These are phyloP conservation scores for Warburgia ugandensis DNA, from an alignment of 164 flowering plant genomes.

Conservation along the genomic window DNA sequence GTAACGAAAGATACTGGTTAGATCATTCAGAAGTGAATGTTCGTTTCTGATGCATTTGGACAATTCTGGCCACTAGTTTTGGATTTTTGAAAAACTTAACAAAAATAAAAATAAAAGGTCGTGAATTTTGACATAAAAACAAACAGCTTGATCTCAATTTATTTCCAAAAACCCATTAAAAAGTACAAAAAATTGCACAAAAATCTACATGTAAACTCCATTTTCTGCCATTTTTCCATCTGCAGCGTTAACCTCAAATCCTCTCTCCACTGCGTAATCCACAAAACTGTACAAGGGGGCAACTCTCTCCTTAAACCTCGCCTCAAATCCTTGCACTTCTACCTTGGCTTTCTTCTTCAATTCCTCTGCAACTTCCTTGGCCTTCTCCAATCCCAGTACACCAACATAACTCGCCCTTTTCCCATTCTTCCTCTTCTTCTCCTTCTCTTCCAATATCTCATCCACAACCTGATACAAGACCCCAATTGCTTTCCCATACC, in stretches of 20 bases:
- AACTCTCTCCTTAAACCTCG: constrained; percentile 57
- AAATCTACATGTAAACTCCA: neutral
- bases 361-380: constrained; percentile 60
- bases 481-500: constrained; percentile 85
- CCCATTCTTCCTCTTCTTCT: constrained; percentile 7
- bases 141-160: too few species aligned
- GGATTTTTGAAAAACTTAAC: too few species aligned
- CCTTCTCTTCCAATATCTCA: constrained; percentile 46
- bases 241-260: constrained; percentile 37
- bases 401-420: constrained; percentile 44
- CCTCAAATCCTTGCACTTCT: constrained; percentile 50
- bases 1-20: too few species aligned
- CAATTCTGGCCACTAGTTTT: too few species aligned
- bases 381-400: constrained; percentile 64
- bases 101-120: too few species aligned
- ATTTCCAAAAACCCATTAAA: neutral
- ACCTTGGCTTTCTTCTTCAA: constrained; percentile 54
- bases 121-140: too few species aligned
- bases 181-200: neutral
- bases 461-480: constrained; percentile 74
- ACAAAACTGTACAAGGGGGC: constrained; percentile 73
- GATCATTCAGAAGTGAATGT: too few species aligned
- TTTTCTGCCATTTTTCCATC: neutral
- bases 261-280: constrained; percentile 80
- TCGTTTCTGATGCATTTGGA: too few species aligned